Evolutionary conservation across 345 rosid species (phyloP).

Genomic region (Hevea brasiliensis): DNA sequence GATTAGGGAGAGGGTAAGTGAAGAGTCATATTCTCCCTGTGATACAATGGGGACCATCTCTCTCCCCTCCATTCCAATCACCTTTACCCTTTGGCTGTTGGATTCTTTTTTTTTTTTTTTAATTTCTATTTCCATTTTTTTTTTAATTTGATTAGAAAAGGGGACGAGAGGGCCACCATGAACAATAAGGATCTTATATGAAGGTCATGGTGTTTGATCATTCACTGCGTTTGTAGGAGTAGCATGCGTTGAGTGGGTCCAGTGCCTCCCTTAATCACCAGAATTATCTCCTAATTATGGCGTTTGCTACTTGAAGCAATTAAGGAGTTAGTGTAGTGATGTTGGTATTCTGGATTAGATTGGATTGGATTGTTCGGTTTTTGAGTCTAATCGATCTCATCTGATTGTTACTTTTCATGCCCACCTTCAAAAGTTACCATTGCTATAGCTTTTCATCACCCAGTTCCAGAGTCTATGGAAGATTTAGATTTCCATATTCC

Average conservation of each 20-base stretch:
- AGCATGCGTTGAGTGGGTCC: slow-evolving; percentile 2
- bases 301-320: slow-evolving; percentile 27
- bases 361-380: background rate
- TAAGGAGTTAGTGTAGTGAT: slow-evolving; percentile 15
- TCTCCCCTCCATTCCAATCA: too few species aligned
- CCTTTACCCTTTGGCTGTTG: too few species aligned
- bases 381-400: background rate
- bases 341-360: too few species aligned
- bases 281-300: slow-evolving; percentile 33
- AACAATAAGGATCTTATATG: too few species aligned
- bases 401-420: background rate
- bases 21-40: slow-evolving; percentile 43
- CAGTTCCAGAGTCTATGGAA: background rate
- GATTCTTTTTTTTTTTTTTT: too few species aligned
- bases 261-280: slow-evolving; percentile 9
- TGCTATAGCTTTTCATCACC: background rate
- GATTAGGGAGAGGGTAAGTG: slow-evolving; percentile 35
- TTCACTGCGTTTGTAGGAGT: too few species aligned
- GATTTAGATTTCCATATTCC: too few species aligned
- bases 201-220: too few species aligned
- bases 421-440: too few species aligned
- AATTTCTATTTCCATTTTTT: too few species aligned
- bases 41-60: slow-evolving; percentile 34
- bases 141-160: too few species aligned
- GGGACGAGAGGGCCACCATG: too few species aligned